phyloP scores from a whole-genome alignment of 2,329 filamentous ascomycete genomes.

The Alternaria longipes region DNA sequence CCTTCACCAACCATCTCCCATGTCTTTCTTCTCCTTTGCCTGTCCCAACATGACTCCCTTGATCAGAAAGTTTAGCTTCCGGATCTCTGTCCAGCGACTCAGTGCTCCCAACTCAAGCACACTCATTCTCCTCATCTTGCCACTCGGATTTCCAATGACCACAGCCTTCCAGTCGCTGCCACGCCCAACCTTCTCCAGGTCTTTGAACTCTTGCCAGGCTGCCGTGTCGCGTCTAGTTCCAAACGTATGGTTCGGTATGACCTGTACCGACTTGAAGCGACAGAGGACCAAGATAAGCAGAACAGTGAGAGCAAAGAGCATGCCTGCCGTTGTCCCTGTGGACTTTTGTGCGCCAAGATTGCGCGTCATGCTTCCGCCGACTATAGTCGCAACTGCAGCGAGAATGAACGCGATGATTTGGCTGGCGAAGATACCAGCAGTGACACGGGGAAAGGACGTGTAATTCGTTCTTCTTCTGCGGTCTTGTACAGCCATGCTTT shows the following conservation, averaged over 20 bases:
- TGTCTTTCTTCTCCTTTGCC: constrained; percentile 21
- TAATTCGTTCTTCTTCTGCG: constrained; percentile 71
- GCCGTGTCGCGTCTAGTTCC: constrained; percentile 47
- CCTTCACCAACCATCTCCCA: constrained; percentile 10
- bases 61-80: constrained; percentile 57
- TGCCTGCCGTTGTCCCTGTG: constrained; percentile 73
- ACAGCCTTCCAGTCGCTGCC: constrained; percentile 71
- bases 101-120: constrained; percentile 73
- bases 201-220: constrained; percentile 45
- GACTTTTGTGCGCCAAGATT: constrained; percentile 72
- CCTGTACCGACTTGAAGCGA: constrained; percentile 72
- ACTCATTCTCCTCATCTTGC: constrained; percentile 74
- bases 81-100: constrained; percentile 77
- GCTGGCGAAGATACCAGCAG: constrained; percentile 74
- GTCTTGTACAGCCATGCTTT: constrained; percentile 56
- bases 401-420: constrained; percentile 75
- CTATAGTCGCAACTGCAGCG: constrained; percentile 72
- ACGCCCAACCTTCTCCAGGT: constrained; percentile 53
- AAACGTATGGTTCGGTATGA: constrained; percentile 69
- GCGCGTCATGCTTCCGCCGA: constrained; percentile 73
- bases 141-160: constrained; percentile 75
- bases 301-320: constrained; percentile 71
- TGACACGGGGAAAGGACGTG: constrained; percentile 77
- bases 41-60: constrained; percentile 29
- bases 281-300: constrained; percentile 69